Evolutionary conservation across 768 basidiomycete genomes (phyloP).

Genomic region (Suillus occidentalis): DNA sequence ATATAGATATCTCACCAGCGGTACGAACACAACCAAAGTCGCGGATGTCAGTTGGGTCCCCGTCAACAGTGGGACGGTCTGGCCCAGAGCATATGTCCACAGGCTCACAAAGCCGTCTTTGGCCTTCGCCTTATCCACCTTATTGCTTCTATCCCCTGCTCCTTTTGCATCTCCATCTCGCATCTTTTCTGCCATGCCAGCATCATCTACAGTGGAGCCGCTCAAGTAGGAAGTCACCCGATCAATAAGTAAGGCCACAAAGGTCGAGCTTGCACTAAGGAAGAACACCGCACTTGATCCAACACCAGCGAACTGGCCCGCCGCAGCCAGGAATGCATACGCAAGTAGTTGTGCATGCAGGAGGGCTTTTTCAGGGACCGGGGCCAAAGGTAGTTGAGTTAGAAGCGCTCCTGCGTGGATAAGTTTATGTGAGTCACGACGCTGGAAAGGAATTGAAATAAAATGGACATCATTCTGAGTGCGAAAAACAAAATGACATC

Average conservation of each 20-base stretch:
- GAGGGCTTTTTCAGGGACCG: constrained; percentile 21
- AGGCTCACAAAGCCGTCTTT: constrained; percentile 45
- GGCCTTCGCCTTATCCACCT: neutral
- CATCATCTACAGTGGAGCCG: constrained; percentile 15
- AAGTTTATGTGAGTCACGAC: neutral
- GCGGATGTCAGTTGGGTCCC: constrained; percentile 59
- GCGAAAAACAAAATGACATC: neutral
- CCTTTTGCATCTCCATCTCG: constrained; percentile 7
- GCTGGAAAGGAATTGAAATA: neutral
- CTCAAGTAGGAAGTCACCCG: constrained; percentile 28
- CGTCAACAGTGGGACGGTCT: constrained; percentile 52
- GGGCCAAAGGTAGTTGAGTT: constrained; percentile 57
- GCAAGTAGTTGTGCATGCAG: constrained; percentile 63
- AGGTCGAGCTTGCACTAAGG: constrained; percentile 56
- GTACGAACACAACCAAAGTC: constrained; percentile 86
- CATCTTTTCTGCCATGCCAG: neutral
- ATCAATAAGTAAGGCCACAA: constrained; percentile 58
- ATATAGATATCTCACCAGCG: constrained; percentile 54
- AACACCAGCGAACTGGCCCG: constrained; percentile 62
- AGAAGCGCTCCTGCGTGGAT: constrained; percentile 53
- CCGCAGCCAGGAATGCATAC: constrained; percentile 53
- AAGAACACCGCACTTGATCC: constrained; percentile 81
- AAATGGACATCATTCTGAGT: neutral
- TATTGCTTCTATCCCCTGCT: neutral
- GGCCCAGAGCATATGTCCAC: constrained; percentile 63